A percentile compares a stretch with the other conserved stretches of the same genome.
Conservation (phyloP, 495 filamentous ascomycete genomes). For the Thermochaetoides thermophila region DNA sequence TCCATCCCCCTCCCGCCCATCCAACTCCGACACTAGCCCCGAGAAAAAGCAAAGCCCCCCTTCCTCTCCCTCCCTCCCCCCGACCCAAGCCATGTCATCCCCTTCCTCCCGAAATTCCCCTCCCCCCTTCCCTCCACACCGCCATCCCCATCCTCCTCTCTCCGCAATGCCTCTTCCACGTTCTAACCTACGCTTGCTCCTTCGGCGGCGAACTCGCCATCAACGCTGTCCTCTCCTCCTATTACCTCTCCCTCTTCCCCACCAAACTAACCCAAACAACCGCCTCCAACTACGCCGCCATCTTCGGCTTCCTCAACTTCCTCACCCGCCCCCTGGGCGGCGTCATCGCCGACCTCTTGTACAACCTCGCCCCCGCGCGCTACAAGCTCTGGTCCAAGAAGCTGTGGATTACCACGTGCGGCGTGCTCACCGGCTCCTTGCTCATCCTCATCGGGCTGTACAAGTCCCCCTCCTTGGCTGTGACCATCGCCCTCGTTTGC, state of each 20-base stretch:
- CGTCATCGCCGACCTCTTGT: conserved; percentile 56
- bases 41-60: too few relatives aligned
- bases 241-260: conserved; percentile 69
- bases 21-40: not conserved
- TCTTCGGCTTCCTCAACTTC: conserved; percentile 83
- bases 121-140: conserved; percentile 49
- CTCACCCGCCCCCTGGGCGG: conserved; percentile 63
- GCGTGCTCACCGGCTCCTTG: conserved; percentile 49
- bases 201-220: conserved; percentile 79
- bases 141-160: conserved; percentile 34
- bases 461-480: conserved; percentile 41
- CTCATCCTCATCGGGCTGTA: conserved; percentile 55
- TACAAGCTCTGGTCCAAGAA: conserved; percentile 72
- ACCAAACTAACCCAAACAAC: conserved; percentile 55
- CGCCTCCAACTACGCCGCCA: conserved; percentile 66
- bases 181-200: conserved; percentile 65
- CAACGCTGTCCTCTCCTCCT: conserved; percentile 66
- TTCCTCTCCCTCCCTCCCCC: not conserved
- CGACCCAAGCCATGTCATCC: conserved; percentile 19
- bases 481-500: conserved; percentile 66
- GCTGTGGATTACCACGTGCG: conserved; percentile 46
- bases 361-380: conserved; percentile 37
- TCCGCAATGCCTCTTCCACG: conserved; percentile 50
- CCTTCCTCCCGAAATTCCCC: conserved; percentile 49
- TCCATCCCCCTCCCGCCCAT: not conserved